Percentiles rank a stretch among this genome's conserved stretches.
These are phyloP conservation scores for Diaporthe ilicicola DNA, from an alignment of 2,329 filamentous ascomycete genomes.

Conservation along the genomic window DNA sequence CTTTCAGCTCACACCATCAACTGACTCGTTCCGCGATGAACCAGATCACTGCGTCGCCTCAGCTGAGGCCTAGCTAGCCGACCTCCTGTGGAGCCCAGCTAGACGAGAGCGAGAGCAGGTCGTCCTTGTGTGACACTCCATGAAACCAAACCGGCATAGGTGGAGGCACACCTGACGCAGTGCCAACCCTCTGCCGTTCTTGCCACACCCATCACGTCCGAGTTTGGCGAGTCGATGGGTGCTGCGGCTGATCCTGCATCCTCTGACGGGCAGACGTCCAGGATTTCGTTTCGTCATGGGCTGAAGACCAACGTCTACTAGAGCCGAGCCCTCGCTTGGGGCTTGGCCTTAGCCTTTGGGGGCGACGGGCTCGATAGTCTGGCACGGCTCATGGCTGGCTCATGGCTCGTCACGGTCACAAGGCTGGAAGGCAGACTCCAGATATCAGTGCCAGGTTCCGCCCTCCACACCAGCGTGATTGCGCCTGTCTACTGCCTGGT, in stretches of 20 bases:
- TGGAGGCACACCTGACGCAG: conserved; percentile 21
- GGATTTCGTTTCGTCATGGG: background rate
- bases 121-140: conserved; percentile 11
- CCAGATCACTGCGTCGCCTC: background rate
- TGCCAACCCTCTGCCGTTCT: conserved; percentile 15
- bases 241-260: conserved; percentile 7
- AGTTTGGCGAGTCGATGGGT: background rate
- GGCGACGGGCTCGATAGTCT: background rate
- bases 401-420: conserved; percentile 8
- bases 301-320: background rate
- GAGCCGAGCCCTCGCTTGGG: background rate
- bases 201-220: background rate
- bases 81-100: background rate
- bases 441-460: conserved; percentile 1
- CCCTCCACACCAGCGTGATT: background rate
- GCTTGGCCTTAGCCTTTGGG: background rate
- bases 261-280: background rate
- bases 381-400: background rate
- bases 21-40: background rate
- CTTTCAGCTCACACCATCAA: background rate
- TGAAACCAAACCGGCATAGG: conserved; percentile 23
- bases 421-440: conserved; percentile 15
- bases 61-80: background rate
- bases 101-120: background rate
- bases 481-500: background rate